Conservation (phyloP, 164 flowering plant genomes). For the Dillenia suffruticosa region DNA sequence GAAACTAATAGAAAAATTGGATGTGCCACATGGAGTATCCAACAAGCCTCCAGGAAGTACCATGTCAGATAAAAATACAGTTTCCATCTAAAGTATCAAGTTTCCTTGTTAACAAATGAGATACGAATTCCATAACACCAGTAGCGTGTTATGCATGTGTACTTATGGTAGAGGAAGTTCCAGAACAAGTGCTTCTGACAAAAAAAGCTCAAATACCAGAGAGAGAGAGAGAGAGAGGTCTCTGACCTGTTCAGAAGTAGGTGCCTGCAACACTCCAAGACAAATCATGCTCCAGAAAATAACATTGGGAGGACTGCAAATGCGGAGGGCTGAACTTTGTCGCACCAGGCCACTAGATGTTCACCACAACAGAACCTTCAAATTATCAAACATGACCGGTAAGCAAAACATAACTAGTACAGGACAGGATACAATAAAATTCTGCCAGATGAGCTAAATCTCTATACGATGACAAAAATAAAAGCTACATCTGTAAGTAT, state of each 20-base stretch:
- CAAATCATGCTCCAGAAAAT: slow-evolving; percentile 52
- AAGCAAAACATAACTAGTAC: slow-evolving; percentile 3
- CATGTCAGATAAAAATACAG: too few species aligned
- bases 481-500: slow-evolving; percentile 1
- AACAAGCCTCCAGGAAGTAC: too few species aligned
- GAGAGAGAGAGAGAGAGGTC: slow-evolving; percentile 1
- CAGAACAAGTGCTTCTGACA: too few species aligned
- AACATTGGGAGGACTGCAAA: slow-evolving; percentile 48
- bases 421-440: background rate
- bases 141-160: too few species aligned
- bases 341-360: slow-evolving; percentile 41
- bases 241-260: slow-evolving; percentile 50
- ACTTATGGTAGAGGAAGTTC: too few species aligned
- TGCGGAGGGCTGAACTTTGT: slow-evolving; percentile 33
- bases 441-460: background rate
- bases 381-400: slow-evolving; percentile 23
- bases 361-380: slow-evolving; percentile 40
- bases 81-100: too few species aligned
- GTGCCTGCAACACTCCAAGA: slow-evolving; percentile 62
- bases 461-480: background rate
- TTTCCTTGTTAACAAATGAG: too few species aligned
- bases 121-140: too few species aligned
- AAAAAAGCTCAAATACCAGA: background rate
- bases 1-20: too few species aligned
- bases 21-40: too few species aligned